Evolutionary conservation across 1,284 basidiomycete genomes (phyloP).

Genomic region (Trichosporon faecale): DNA sequence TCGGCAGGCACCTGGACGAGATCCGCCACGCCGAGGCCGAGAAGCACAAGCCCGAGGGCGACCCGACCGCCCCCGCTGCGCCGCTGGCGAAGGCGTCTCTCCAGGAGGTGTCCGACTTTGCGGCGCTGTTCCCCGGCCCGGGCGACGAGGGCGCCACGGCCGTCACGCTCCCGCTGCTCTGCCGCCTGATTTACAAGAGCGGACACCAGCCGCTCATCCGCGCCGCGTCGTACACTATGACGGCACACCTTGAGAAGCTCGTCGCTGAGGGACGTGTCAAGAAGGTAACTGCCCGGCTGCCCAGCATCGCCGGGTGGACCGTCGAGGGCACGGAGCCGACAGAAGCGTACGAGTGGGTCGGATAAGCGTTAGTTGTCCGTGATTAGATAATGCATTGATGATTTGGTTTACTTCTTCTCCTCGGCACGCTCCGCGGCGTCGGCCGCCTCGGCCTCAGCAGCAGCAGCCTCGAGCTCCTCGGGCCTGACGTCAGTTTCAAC

Average conservation of each 20-base stretch:
- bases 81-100: slow-evolving; percentile 4
- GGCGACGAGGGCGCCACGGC: slow-evolving; percentile 10
- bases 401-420: slow-evolving; percentile 10
- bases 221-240: slow-evolving; percentile 33
- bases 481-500: slow-evolving; percentile 14
- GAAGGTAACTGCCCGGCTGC: slow-evolving; percentile 27
- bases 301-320: slow-evolving; percentile 27
- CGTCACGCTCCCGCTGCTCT: slow-evolving; percentile 31
- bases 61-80: not conserved
- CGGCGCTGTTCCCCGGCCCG: slow-evolving; percentile 2
- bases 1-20: slow-evolving; percentile 22
- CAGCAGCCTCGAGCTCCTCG: slow-evolving; percentile 22
- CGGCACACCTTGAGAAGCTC: slow-evolving; percentile 41
- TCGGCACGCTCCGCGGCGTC: not conserved
- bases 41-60: slow-evolving; percentile 5
- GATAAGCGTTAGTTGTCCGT: not conserved
- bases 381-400: not conserved
- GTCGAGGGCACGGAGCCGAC: slow-evolving; percentile 26
- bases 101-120: slow-evolving; percentile 11
- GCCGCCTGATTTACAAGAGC: slow-evolving; percentile 38
- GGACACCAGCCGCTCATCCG: slow-evolving; percentile 36
- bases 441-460: slow-evolving; percentile 19
- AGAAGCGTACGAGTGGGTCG: slow-evolving; percentile 39
- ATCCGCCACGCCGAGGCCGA: slow-evolving; percentile 20
- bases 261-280: slow-evolving; percentile 63